Evolutionary conservation across 805 yeast species (phyloP), one percentile per base, ranked within the genome.

Genomic region (Cyberlindnera maritima): DNA sequence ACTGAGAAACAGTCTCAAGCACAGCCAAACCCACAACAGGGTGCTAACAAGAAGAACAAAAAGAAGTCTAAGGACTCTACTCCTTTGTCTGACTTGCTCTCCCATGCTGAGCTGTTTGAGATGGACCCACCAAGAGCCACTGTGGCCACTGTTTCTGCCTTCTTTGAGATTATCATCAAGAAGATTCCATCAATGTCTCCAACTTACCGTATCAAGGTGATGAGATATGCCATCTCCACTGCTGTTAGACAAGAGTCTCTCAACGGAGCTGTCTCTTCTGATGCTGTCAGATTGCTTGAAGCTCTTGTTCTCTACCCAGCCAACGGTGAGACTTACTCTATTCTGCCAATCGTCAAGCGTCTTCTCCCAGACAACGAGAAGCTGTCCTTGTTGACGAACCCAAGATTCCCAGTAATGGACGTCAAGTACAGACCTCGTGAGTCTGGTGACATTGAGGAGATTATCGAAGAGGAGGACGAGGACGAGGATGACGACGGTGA

Each of bases 241-340:
- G 61, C 74, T 36, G 57, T 73, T 38, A 53, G 57, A 29, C 65
- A 66, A 45, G 40, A 62, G 42, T 50, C 62, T 15, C 17, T 58
- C 33, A 47, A 59, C 18, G 66, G 69, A 14, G 19, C 53, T 41
- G 56, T 71, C 36, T 60, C 64, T 20, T 25, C 42, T 0, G 50
- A 59, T 23, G 54, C 66, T 18, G 34, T 52, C 11, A 73, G 71
- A 19, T 60, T 81, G 20, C 66, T 88, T 31, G 72, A 80, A 41
- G 63, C 74, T 3, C 65, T 86, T n/a, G 77, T 88, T 3, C 56
- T 88, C 35, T 80, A 76, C 60, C 96, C 96, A 2, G 88, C 85
- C 4, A 63, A 61, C 32, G 69, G 70, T 34, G 83, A 81, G 43
- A 74, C 76, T 35, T 75, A 77, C 36, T 82, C 89, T 13, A 71